Percentiles rank a stretch among this genome's conserved stretches.
phyloP scores from a whole-genome alignment of 2,329 filamentous ascomycete genomes.

The Huntiella abstrusa region DNA sequence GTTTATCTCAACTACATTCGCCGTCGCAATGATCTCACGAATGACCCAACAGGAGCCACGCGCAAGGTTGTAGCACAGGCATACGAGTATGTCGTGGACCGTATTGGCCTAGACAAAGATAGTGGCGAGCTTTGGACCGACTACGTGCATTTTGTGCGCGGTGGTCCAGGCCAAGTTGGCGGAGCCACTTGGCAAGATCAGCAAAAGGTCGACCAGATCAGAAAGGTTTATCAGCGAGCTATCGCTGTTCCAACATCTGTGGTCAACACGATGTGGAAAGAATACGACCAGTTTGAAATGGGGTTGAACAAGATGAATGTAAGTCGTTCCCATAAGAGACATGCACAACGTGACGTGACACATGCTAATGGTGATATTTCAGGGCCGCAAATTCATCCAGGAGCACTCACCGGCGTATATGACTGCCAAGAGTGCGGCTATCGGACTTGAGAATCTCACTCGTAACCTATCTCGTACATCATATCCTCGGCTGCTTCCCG shows the following conservation, averaged over 20 bases:
- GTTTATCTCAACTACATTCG: constrained; percentile 92
- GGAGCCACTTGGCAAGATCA: constrained; percentile 87
- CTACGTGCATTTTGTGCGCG: constrained; percentile 85
- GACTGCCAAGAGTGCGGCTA: constrained; percentile 82
- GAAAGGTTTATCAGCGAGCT: constrained; percentile 82
- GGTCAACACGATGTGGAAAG: constrained; percentile 79
- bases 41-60: constrained; percentile 57
- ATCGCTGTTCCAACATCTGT: constrained; percentile 72
- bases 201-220: constrained; percentile 89
- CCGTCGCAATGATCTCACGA: constrained; percentile 65
- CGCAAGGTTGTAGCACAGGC: constrained; percentile 65
- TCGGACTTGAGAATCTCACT: constrained; percentile 76
- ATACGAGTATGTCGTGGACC: constrained; percentile 81
- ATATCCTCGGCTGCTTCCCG: constrained; percentile 63
- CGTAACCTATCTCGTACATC: constrained; percentile 58
- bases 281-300: constrained; percentile 95
- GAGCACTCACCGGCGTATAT: constrained; percentile 88
- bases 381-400: constrained; percentile 88
- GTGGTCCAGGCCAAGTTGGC: constrained; percentile 66
- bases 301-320: constrained; percentile 81
- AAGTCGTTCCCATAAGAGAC: constrained; percentile 17
- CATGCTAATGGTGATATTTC: not conserved
- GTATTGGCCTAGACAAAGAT: constrained; percentile 80
- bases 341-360: not conserved
- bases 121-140: constrained; percentile 83